Conservation (phyloP, 192 early-diverging fungal species). For the Allomyces macrogynus region DNA sequence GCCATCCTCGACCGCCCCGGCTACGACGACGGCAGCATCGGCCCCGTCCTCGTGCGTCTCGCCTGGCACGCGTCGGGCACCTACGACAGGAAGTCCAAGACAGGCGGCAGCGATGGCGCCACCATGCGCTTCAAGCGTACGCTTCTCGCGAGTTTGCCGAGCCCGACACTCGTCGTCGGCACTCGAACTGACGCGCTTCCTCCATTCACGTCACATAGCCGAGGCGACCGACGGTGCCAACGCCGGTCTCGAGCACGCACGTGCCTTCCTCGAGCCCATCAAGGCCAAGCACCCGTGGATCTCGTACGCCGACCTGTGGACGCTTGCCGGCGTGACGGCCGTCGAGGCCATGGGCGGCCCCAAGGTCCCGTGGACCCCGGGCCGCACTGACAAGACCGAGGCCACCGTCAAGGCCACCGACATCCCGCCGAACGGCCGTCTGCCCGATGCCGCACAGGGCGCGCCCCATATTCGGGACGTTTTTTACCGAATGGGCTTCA, state of each 20-base stretch:
- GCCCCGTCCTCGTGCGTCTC: slow-evolving; percentile 56
- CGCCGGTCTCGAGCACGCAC: slow-evolving; percentile 47
- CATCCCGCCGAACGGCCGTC: slow-evolving; percentile 42
- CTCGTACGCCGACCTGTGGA: slow-evolving; percentile 68
- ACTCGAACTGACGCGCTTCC: too few species aligned
- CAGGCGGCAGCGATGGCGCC: slow-evolving; percentile 54
- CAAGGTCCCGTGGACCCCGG: slow-evolving; percentile 50
- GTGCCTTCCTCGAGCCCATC: slow-evolving; percentile 45
- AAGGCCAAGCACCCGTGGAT: slow-evolving; percentile 62
- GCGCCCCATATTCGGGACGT: slow-evolving; percentile 48
- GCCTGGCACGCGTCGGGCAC: slow-evolving; percentile 78
- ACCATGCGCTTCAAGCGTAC: slow-evolving; percentile 33
- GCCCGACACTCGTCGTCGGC: too few species aligned
- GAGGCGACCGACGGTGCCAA: slow-evolving; percentile 55
- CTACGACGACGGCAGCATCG: slow-evolving; percentile 63
- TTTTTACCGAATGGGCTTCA: slow-evolving; percentile 43
- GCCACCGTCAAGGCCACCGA: slow-evolving; percentile 19
- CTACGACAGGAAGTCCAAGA: slow-evolving; percentile 36
- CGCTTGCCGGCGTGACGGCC: slow-evolving; percentile 52
- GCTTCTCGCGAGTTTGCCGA: too few species aligned
- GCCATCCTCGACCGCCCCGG: slow-evolving; percentile 49
- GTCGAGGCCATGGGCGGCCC: slow-evolving; percentile 63
- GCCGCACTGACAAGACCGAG: slow-evolving; percentile 29
- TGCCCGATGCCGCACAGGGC: slow-evolving; percentile 50
- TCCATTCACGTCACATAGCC: slow-evolving; percentile 19